Conservation (phyloP, 306 rosid species). For the Comarum palustre region DNA sequence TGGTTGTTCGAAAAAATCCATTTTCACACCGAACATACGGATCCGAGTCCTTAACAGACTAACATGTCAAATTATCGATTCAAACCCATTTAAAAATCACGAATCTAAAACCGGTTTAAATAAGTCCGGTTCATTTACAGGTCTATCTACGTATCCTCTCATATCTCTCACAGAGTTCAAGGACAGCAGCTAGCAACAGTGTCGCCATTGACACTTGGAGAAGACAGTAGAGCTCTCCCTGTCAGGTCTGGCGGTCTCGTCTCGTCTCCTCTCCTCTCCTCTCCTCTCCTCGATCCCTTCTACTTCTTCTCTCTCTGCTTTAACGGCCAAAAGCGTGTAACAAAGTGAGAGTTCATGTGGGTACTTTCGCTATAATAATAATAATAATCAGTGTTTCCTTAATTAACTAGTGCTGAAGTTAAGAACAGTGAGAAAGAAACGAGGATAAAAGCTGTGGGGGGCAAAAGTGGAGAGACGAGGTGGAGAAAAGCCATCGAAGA, state of each 20-base stretch:
- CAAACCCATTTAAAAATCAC: no score
- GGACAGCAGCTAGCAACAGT: neutral
- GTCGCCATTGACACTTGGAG: neutral
- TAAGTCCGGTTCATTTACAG: no score
- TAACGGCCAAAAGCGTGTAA: neutral
- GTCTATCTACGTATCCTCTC: slow-evolving; percentile 7
- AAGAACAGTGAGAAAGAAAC: neutral
- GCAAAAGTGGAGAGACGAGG: slow-evolving; percentile 3
- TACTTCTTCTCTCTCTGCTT: neutral
- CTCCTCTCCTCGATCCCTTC: neutral
- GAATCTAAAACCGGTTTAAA: no score
- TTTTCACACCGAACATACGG: no score
- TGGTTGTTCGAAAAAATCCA: no score
- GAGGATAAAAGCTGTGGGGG: slow-evolving; percentile 1
- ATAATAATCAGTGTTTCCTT: neutral
- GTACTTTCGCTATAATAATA: neutral
- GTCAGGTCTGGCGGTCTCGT: no score
- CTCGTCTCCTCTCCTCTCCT: no score
- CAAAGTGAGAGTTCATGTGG: neutral
- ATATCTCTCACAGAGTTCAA: neutral
- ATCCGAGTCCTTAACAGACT: no score
- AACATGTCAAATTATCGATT: no score
- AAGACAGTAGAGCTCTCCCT: neutral
- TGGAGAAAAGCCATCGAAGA: slow-evolving; percentile 26
- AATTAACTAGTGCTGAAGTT: neutral